Base-by-base conservation (phyloP, 495 filamentous ascomycete genomes). In the Daldinia childiae region DNA sequence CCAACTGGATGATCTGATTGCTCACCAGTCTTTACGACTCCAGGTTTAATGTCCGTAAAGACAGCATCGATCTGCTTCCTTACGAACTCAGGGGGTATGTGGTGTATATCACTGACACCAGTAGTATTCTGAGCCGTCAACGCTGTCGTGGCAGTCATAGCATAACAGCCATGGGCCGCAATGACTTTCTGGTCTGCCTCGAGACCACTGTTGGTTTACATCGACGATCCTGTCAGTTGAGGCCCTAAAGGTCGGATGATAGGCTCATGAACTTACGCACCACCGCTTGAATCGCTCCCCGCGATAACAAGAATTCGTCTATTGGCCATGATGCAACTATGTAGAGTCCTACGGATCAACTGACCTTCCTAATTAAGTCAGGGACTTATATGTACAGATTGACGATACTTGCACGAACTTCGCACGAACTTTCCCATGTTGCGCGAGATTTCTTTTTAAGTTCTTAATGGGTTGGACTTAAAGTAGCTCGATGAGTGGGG, bases 121-220 rank as follows among this genome's bases (percentile, higher is more conserved):
- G 86, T 82, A 2, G 95, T 99, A 80, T 97, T 97, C 78, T 99
- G 95, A 21, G 93, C 94, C 15, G 95, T 99, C 72, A 99, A 81
- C 19, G 94, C 95, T 3, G 95, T 97, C 36, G 94, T 97, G n/a
- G 93, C 91, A 45, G 95, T 97, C 87, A 97, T 95, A 63, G 93
- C 94, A 83, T 98, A 98, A 82, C 91, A 93, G 51, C 89, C 90
- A 87, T 98, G 93, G 17, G 92, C 92, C 27, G 94, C 91, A 38
- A 98, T 90, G 58, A 97, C 94, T 76, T 95, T 95, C 79, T 98
- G 94, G 80, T 99, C 95, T 32, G 95, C 95, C 77, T 99, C 95
- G 43, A 99, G 88, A n/a, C 95, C 95, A 43, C 93, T 97, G 69
- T 50, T 62, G 17, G 12, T 67, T 62, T 19, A 45, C 54, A 48